Evolutionary conservation across 192 early-diverging fungal genomes (phyloP).

Genomic region (Coemansia aciculifera): DNA sequence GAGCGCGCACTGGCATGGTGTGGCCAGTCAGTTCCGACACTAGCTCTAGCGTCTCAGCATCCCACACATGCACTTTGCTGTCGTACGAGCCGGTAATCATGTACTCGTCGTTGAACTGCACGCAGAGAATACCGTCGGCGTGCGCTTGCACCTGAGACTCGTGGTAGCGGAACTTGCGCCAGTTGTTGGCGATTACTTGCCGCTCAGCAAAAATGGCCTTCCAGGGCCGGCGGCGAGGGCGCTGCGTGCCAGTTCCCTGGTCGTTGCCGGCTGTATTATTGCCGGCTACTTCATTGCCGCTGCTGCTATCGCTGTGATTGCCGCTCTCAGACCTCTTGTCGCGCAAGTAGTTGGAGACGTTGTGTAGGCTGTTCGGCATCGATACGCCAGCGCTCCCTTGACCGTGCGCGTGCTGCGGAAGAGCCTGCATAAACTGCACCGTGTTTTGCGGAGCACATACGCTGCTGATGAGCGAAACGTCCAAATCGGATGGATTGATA

Average conservation of each 20-base stretch:
- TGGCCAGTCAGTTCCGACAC: conserved; percentile 83
- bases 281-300: neutral
- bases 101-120: conserved; percentile 84
- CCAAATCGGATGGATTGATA: conserved; percentile 36
- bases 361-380: neutral
- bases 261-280: neutral
- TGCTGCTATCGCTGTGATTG: conserved; percentile 46
- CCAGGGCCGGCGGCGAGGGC: conserved; percentile 73
- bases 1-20: conserved; percentile 76
- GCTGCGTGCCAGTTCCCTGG: neutral
- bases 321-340: conserved; percentile 15
- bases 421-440: conserved; percentile 34
- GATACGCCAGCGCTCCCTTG: neutral
- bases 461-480: conserved; percentile 44
- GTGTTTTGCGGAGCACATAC: conserved; percentile 47
- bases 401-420: neutral
- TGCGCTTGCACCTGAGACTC: conserved; percentile 72
- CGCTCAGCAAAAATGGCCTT: conserved; percentile 95
- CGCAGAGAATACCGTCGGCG: conserved; percentile 85
- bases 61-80: conserved; percentile 83
- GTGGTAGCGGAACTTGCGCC: conserved; percentile 79
- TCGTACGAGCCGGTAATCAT: conserved; percentile 91
- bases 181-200: conserved; percentile 88
- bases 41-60: conserved; percentile 79
- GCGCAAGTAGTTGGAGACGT: neutral